Evolutionary conservation across 2,329 filamentous ascomycete species (phyloP).

Genomic region (Teratosphaeria destructans): DNA sequence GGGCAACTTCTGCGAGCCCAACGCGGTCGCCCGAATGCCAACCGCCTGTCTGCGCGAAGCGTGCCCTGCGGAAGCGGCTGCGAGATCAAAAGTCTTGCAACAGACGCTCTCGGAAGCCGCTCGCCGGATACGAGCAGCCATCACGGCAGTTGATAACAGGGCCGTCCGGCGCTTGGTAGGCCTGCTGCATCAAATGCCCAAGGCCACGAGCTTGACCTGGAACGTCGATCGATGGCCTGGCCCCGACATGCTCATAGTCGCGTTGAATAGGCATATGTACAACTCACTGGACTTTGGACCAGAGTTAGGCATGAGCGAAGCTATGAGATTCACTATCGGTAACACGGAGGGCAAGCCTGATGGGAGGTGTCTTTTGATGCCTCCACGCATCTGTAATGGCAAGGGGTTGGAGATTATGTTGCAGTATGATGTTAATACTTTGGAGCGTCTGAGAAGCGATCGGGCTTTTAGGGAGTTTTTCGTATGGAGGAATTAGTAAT

Average conservation of each 20-base stretch:
- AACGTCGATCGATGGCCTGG: conserved; percentile 7
- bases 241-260: conserved; percentile 6
- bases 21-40: conserved; percentile 6
- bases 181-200: conserved; percentile 5
- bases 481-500: conserved; percentile 2
- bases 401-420: conserved; percentile 3
- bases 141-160: conserved; percentile 3
- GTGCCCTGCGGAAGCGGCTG: neutral
- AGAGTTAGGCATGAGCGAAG: conserved; percentile 3
- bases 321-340: conserved; percentile 2
- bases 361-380: conserved; percentile 3
- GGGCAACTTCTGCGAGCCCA: conserved; percentile 7
- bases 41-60: conserved; percentile 1
- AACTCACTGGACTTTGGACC: conserved; percentile 3
- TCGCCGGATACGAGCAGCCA: conserved; percentile 3
- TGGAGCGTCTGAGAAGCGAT: neutral
- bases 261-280: conserved; percentile 1
- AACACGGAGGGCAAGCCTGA: conserved; percentile 4
- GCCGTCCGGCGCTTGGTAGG: conserved; percentile 7
- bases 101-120: neutral
- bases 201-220: conserved; percentile 5
- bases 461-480: conserved; percentile 2
- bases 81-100: neutral
- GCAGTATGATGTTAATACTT: neutral
- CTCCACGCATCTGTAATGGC: neutral